These are phyloP conservation scores for Kitagawia praeruptora DNA, from an alignment of 129 eudicot species.

Conservation along the genomic window DNA sequence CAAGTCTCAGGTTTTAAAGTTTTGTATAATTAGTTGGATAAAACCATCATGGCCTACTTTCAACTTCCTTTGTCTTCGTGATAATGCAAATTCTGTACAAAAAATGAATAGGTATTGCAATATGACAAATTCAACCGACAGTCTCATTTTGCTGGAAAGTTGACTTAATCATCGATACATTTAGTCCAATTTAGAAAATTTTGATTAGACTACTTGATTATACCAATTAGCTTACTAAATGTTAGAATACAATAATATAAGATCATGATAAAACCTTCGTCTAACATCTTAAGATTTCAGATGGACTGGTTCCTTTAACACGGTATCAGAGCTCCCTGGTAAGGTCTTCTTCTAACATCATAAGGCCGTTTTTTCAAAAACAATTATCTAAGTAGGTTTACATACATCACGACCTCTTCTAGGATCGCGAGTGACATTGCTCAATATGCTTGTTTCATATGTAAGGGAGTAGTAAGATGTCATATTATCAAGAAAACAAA, in stretches of 20 bases:
- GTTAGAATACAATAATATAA: too few species aligned
- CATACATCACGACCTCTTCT: too few species aligned
- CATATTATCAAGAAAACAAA: background rate
- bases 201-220: background rate
- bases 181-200: background rate
- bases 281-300: too few species aligned
- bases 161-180: background rate
- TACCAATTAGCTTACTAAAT: background rate
- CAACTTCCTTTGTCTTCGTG: background rate
- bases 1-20: background rate
- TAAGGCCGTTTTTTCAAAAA: background rate
- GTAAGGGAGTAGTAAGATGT: background rate
- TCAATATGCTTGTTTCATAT: too few species aligned
- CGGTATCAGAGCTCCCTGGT: too few species aligned
- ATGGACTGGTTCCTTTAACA: too few species aligned
- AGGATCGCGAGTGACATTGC: too few species aligned
- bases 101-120: background rate
- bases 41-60: background rate
- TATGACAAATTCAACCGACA: conserved; percentile 4
- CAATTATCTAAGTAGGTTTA: background rate
- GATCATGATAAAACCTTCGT: too few species aligned
- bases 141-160: conserved; percentile 2
- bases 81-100: background rate
- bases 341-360: too few species aligned
- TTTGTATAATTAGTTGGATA: background rate